Percentiles rank a stretch among this genome's conserved stretches.
These are phyloP conservation scores for Cicer bijugum DNA, from an alignment of 306 rosid genomes.

Conservation along the genomic window DNA sequence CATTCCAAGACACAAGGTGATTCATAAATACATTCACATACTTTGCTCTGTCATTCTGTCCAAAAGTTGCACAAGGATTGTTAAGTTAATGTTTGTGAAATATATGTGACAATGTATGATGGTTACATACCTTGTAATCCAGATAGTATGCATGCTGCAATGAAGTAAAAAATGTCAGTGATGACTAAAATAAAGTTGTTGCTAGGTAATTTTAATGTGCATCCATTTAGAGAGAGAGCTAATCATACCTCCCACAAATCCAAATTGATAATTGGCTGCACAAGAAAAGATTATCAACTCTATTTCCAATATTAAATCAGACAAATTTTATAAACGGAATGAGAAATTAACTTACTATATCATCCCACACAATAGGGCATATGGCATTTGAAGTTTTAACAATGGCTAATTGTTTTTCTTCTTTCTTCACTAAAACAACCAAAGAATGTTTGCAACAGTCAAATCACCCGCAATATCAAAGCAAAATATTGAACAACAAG, in stretches of 20 bases:
- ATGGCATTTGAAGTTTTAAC: constrained; percentile 74
- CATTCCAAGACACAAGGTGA: constrained; percentile 94
- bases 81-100: constrained; percentile 30
- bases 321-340: constrained; percentile 26
- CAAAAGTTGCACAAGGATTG: constrained; percentile 35
- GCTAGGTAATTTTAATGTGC: constrained; percentile 8
- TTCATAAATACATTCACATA: constrained; percentile 75
- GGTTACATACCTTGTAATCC: constrained; percentile 80
- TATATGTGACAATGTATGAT: constrained; percentile 10
- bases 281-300: constrained; percentile 46
- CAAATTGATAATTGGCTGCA: constrained; percentile 92
- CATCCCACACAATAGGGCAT: constrained; percentile 85
- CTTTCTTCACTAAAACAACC: constrained; percentile 71
- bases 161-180: constrained; percentile 48
- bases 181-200: constrained; percentile 4
- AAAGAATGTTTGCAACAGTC: constrained; percentile 31
- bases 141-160: constrained; percentile 92
- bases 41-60: constrained; percentile 82
- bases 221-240: constrained; percentile 35
- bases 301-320: constrained; percentile 32
- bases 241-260: constrained; percentile 92
- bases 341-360: constrained; percentile 66
- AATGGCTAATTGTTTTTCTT: constrained; percentile 73
- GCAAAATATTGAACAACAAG: constrained; percentile 33
- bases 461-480: constrained; percentile 12